Evolutionary conservation across 1,284 basidiomycete species (phyloP), one percentile per base, ranked within the genome.

Genomic region (Trichosporon ovoides): DNA sequence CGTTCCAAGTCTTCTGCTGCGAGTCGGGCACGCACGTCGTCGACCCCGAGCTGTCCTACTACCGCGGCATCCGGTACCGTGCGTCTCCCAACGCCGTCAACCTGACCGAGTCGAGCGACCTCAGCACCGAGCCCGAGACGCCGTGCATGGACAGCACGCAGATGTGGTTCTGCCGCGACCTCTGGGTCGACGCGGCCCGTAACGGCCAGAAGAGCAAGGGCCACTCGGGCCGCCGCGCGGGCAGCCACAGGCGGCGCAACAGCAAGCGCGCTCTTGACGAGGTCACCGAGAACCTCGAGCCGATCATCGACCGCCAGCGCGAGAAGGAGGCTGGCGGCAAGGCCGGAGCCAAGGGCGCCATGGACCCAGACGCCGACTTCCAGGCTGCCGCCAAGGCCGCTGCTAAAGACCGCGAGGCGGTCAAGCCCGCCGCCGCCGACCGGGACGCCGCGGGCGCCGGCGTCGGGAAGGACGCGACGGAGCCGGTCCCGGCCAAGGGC

Each of bases 1-100:
- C 93, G 2, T 96, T 96, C 81, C 93, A 97, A 75, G 91, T 89
- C 13, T 96, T 94, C 78, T 97, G 93, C 80, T 97, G 93, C 78
- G 93, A 96, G 79, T 89, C 91, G 2, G 93, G 93, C 3, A 92
- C 91, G 0, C 93, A 96, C 73, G 85, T 97, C 68, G 86, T 97
- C 63, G 93, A 97, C 74, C 93, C 93, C 13, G 83, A 83, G 31
- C 91, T 95, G 74, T 89, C 90, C 0, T 97, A 96, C 80, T 97
- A 97, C 80, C 83, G 84, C 38, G 89, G 88, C 37, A 83, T 97
- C 64, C 70, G 72, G 1, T 97, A 97, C 72, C 87, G 91, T 49
- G 83, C 88, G 1, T 91, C 90, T 2, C 78, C 74, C 6, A 83
- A 87, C 65, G 88, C 84, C 69, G 86, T 89, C 71, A 97, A 96